A percentile compares a stretch with the other conserved stretches of the same genome.
Evolutionary conservation across 805 yeast species (phyloP).

Genomic region (Metschnikowia gelsemii): DNA sequence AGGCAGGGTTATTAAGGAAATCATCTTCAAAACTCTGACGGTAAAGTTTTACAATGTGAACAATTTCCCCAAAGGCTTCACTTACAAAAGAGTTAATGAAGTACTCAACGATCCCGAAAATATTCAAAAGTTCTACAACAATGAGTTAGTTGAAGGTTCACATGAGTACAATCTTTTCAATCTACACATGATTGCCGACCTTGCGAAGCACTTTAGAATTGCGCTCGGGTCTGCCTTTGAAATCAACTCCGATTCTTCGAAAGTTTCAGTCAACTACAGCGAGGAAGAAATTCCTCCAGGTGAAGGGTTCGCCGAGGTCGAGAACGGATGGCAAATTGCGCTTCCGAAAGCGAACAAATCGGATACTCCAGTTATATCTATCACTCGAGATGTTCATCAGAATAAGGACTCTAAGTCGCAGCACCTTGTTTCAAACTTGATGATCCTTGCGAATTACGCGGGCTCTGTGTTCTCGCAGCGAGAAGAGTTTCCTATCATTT

Average conservation of each 20-base stretch:
- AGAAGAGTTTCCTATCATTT: slow-evolving; percentile 53
- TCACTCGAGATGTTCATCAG: slow-evolving; percentile 18
- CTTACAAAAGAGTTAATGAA: slow-evolving; percentile 63
- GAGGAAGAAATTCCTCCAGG: background rate
- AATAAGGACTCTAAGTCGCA: slow-evolving; percentile 47
- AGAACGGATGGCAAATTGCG: slow-evolving; percentile 16
- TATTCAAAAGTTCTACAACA: slow-evolving; percentile 11
- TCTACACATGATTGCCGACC: slow-evolving; percentile 28
- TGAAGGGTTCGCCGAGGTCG: slow-evolving; percentile 5
- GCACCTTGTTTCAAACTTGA: slow-evolving; percentile 72
- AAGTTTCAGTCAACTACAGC: slow-evolving; percentile 18
- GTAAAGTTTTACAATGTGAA: slow-evolving; percentile 27
- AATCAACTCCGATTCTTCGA: slow-evolving; percentile 18
- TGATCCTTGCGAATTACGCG: slow-evolving; percentile 76
- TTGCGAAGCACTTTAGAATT: slow-evolving; percentile 27
- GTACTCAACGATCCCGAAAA: slow-evolving; percentile 36
- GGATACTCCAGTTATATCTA: slow-evolving; percentile 13
- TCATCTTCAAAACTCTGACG: slow-evolving; percentile 18
- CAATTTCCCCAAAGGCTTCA: slow-evolving; percentile 41
- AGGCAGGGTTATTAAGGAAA: slow-evolving; percentile 18
- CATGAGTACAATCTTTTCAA: slow-evolving; percentile 30
- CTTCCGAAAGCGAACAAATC: slow-evolving; percentile 4
- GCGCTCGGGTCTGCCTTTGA: slow-evolving; percentile 25
- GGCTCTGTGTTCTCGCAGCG: slow-evolving; percentile 48
- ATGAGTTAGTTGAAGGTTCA: slow-evolving; percentile 13